Evolutionary conservation across 164 flowering plant genomes (phyloP), one percentile per base, ranked within the genome.

Genomic region (Umbilicus rupestris): DNA sequence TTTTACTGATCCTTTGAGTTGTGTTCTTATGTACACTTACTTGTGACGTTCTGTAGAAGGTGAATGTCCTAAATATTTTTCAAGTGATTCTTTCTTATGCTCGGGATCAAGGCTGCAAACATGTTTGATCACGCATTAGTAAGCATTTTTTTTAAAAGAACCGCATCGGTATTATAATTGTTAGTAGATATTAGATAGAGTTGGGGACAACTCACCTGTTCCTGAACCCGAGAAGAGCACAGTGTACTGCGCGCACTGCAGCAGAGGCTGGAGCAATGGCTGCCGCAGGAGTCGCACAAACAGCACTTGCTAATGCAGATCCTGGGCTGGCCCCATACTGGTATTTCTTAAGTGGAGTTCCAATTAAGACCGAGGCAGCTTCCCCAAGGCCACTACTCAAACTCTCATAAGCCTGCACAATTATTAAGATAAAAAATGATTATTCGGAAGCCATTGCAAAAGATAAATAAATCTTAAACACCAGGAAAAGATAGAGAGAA

Each of bases 241-340:
- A 85, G 74, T 88, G 97, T 29, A 82, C 66, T 24, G 99, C 99
- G 70, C 85, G 79, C 63, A 85, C 89, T 69, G 87, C 80, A 62
- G 96, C 97, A 75, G 96, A 83, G 52, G 88, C 97, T 11, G 99
- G 99, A 75, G 97, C 87, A 42, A 95, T 79, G 52, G 88, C 90
- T 69, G 99, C 99, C 9, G 82, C 88, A 65, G 99, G 99, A 70
- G 94, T 92, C 46, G 87, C 90, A 46, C 81, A 81, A 62, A 90
- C 83, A 67, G 87, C 99, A 74, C 83, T 82, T 37, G 87, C 94
- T 71, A 95, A 69, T 69, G 96, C 97, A 58, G 97, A 85, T 62
- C 89, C 92, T 10, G 89, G 86, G 73, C 96, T 78, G n/a, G 78
- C 92, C 66, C 94, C 97, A 30, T 88, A 88, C 66, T 86, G 89